phyloP scores from a whole-genome alignment of 495 filamentous ascomycete genomes.

The Penicillium desertorum region DNA sequence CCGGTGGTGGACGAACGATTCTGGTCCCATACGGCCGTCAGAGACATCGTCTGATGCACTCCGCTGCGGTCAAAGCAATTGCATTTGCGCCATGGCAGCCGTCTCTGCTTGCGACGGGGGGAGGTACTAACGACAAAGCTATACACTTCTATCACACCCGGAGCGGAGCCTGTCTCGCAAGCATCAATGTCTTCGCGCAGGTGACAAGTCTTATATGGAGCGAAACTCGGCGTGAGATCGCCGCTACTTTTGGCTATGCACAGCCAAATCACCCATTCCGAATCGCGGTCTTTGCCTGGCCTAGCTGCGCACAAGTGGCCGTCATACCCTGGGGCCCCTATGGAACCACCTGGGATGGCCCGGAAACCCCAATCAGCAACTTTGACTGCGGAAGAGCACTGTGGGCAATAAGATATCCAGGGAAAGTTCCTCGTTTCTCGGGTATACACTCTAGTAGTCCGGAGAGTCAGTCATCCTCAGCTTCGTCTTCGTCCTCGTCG shows the following conservation, averaged over 20 bases:
- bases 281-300: constrained; percentile 95
- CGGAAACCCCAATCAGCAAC: constrained; percentile 18
- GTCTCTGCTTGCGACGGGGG: constrained; percentile 84
- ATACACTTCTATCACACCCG: constrained; percentile 94
- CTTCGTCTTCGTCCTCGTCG: neutral
- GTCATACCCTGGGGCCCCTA: constrained; percentile 86
- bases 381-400: constrained; percentile 45
- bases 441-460: constrained; percentile 8
- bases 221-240: constrained; percentile 79
- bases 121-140: constrained; percentile 88
- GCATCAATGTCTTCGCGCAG: constrained; percentile 89
- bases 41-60: constrained; percentile 73
- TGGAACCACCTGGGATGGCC: constrained; percentile 72
- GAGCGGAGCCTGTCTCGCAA: constrained; percentile 82
- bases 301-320: constrained; percentile 83
- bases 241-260: constrained; percentile 92
- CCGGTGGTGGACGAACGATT: constrained; percentile 32
- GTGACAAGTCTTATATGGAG: constrained; percentile 94
- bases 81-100: constrained; percentile 96
- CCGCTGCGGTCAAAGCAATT: constrained; percentile 92
- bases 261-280: constrained; percentile 88
- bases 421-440: constrained; percentile 29
- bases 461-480: constrained; percentile 14
- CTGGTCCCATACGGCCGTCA: constrained; percentile 52
- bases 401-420: constrained; percentile 51